phyloP scores from a whole-genome alignment of 768 basidiomycete species.

The Termitomyces sp. region DNA sequence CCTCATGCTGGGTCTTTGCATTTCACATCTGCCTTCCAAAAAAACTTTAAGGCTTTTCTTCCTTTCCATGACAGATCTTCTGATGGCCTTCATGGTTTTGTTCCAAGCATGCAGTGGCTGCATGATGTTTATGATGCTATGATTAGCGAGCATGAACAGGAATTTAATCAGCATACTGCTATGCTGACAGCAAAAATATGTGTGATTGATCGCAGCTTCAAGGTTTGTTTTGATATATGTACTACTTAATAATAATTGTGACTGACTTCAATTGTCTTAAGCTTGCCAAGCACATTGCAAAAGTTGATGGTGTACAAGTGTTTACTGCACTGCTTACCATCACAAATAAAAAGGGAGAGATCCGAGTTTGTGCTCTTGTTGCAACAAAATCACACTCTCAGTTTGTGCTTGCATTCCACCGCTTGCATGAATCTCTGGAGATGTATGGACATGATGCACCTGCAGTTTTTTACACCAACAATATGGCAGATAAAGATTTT shows the following conservation, averaged over 20 bases:
- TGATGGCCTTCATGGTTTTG: not conserved
- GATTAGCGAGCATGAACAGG: not conserved
- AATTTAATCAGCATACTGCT: not conserved
- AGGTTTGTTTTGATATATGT: slow-evolving; percentile 12
- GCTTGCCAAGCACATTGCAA: slow-evolving; percentile 24
- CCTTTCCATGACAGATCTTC: not conserved
- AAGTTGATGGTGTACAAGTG: slow-evolving; percentile 20
- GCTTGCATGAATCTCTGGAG: slow-evolving; percentile 21
- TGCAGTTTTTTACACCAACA: slow-evolving; percentile 26
- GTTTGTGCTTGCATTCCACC: slow-evolving; percentile 20
- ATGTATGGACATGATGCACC: slow-evolving; percentile 24
- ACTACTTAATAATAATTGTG: not conserved
- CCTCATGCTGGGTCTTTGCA: not conserved
- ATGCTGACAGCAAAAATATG: not conserved
- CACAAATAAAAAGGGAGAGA: slow-evolving; percentile 25
- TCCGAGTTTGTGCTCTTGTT: slow-evolving; percentile 18
- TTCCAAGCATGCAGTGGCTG: not conserved
- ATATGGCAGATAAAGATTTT: slow-evolving; percentile 22
- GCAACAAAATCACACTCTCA: slow-evolving; percentile 30
- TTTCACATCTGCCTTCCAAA: not conserved
- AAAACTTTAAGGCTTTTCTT: not conserved
- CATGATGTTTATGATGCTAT: not conserved
- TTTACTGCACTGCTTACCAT: slow-evolving; percentile 23
- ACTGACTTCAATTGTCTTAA: not conserved
- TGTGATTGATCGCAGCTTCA: slow-evolving; percentile 14